Percentiles rank a stretch among this genome's conserved stretches.
Conservation (phyloP, 2,329 filamentous ascomycete genomes). For the Geosmithia morbida region DNA sequence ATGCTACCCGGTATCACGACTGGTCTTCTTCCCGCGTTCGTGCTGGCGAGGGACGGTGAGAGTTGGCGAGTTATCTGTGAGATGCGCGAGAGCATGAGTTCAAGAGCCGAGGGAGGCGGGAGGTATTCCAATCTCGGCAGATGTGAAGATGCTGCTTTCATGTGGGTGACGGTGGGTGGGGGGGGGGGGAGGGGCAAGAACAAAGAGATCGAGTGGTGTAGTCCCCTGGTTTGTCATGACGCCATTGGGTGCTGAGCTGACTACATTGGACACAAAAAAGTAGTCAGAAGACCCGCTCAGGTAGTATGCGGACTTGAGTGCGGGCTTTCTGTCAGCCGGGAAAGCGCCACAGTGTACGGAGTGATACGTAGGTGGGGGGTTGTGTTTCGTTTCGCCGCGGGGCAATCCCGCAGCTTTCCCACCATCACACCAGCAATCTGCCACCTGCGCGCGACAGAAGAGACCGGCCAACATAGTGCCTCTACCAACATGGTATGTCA, state of each 20-base stretch:
- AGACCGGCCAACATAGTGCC: no score
- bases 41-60: constrained; percentile 12
- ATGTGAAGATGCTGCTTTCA: not conserved
- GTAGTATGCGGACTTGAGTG: not conserved
- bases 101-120: not conserved
- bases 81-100: constrained; percentile 65
- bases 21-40: constrained; percentile 16
- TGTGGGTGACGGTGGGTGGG: not conserved
- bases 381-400: not conserved
- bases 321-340: not conserved
- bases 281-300: not conserved
- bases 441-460: no score
- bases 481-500: no score
- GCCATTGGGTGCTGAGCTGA: not conserved
- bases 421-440: no score
- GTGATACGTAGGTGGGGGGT: not conserved
- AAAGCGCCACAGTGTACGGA: not conserved
- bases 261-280: not conserved
- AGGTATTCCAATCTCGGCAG: not conserved
- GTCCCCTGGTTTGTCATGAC: not conserved
- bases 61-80: constrained; percentile 62
- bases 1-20: constrained; percentile 19
- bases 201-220: not conserved
- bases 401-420: not conserved
- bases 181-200: not conserved